These are phyloP conservation scores for Psilocybe cyanescens DNA, from an alignment of 768 basidiomycete species.

Conservation along the genomic window DNA sequence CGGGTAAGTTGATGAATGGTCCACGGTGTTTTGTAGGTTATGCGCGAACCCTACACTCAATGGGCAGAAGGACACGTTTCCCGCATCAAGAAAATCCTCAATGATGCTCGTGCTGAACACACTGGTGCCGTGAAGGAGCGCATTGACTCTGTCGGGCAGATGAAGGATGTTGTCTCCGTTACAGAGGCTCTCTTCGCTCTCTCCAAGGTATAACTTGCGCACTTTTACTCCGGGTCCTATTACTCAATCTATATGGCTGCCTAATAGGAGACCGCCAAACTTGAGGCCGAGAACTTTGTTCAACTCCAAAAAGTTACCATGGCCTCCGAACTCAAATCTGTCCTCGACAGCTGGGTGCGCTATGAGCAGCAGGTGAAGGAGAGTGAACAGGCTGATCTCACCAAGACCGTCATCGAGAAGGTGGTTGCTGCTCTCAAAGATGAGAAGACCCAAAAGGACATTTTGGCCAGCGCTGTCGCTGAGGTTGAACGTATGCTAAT, in stretches of 20 bases:
- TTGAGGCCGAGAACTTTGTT: slow-evolving; percentile 89
- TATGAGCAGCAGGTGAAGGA: slow-evolving; percentile 97
- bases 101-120: slow-evolving; percentile 84
- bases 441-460: slow-evolving; percentile 87
- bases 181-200: slow-evolving; percentile 90
- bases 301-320: slow-evolving; percentile 88
- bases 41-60: slow-evolving; percentile 86
- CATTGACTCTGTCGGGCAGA: slow-evolving; percentile 87
- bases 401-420: slow-evolving; percentile 85
- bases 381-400: slow-evolving; percentile 92
- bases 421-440: slow-evolving; percentile 84
- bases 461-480: slow-evolving; percentile 75
- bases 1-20: slow-evolving; percentile 13
- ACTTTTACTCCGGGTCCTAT: background rate
- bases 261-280: slow-evolving; percentile 84
- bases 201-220: slow-evolving; percentile 69
- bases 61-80: slow-evolving; percentile 92
- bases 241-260: background rate
- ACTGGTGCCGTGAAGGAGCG: slow-evolving; percentile 92
- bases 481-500: slow-evolving; percentile 7
- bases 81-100: slow-evolving; percentile 81
- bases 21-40: slow-evolving; percentile 45
- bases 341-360: slow-evolving; percentile 98
- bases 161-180: slow-evolving; percentile 94
- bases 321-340: slow-evolving; percentile 88